Percentiles rank a stretch among this genome's conserved stretches.
Evolutionary conservation across 2,329 filamentous ascomycete species (phyloP).

Genomic region (Claviceps paspali): DNA sequence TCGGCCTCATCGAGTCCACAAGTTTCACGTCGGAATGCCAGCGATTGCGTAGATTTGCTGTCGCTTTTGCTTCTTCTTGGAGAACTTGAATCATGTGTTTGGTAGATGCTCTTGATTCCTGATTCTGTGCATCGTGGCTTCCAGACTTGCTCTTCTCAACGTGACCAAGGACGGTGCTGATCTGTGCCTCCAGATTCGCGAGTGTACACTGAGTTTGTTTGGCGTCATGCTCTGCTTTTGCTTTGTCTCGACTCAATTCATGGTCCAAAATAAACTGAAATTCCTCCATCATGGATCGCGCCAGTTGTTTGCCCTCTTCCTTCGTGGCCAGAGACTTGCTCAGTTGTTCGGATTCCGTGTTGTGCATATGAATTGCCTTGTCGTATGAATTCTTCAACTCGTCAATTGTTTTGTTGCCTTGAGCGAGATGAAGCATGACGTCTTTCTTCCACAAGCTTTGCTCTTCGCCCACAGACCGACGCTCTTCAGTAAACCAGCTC

Average conservation of each 20-base stretch:
- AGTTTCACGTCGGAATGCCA: conserved; percentile 16
- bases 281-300: conserved; percentile 9
- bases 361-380: not conserved
- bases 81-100: conserved; percentile 10
- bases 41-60: conserved; percentile 10
- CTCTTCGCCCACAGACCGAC: not conserved
- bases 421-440: not conserved
- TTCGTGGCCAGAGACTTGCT: conserved; percentile 2
- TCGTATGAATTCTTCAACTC: conserved; percentile 1
- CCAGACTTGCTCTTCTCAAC: conserved; percentile 2
- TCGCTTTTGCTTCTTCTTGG: conserved; percentile 10
- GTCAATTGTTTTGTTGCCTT: conserved; percentile 1
- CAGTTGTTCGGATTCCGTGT: conserved; percentile 2
- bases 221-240: conserved; percentile 8
- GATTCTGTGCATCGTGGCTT: not conserved
- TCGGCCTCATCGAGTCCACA: conserved; percentile 12
- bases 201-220: conserved; percentile 7
- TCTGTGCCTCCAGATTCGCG: conserved; percentile 8
- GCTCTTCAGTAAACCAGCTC: not conserved
- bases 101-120: conserved; percentile 4
- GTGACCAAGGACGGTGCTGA: conserved; percentile 10
- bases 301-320: conserved; percentile 5
- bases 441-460: conserved; percentile 3
- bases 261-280: conserved; percentile 11
- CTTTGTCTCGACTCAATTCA: conserved; percentile 11